phyloP scores from a whole-genome alignment of 306 rosid genomes.

The Vigna angularis region DNA sequence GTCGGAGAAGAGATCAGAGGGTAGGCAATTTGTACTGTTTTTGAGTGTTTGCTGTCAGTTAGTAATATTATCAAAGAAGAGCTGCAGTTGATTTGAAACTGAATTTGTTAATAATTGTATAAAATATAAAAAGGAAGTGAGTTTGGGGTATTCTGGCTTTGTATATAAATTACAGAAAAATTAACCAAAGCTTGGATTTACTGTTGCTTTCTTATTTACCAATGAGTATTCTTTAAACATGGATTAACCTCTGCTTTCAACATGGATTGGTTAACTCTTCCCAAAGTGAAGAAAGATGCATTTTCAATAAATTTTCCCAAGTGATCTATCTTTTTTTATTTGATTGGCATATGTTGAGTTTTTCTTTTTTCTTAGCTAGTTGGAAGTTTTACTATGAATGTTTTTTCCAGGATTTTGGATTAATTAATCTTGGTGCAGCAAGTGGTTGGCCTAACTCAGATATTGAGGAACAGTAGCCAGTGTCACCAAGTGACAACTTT shows the following conservation, averaged over 20 bases:
- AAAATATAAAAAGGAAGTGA: neutral
- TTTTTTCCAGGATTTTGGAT: constrained; percentile 7
- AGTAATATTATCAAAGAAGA: constrained; percentile 27
- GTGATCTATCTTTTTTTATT: neutral
- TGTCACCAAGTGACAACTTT: constrained; percentile 1
- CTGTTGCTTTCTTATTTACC: constrained; percentile 3
- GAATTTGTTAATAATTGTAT: constrained; percentile 24
- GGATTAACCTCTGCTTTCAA: neutral
- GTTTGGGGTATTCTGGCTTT: constrained; percentile 19
- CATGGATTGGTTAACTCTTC: constrained; percentile 10
- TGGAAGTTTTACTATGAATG: neutral
- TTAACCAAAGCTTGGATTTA: neutral
- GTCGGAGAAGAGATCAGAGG: constrained; percentile 76
- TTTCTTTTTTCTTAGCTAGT: neutral
- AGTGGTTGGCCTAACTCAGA: neutral
- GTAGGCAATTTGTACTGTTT: constrained; percentile 50
- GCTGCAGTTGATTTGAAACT: constrained; percentile 14
- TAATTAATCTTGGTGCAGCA: constrained; percentile 4
- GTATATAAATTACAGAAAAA: constrained; percentile 6
- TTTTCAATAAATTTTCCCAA: neutral
- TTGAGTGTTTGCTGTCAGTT: constrained; percentile 31
- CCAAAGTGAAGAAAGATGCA: neutral
- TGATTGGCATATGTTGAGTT: neutral
- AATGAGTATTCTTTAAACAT: neutral
- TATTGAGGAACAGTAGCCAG: neutral